Evolutionary conservation across 345 rosid genomes (phyloP).

Genomic region (Hibiscus trionum): DNA sequence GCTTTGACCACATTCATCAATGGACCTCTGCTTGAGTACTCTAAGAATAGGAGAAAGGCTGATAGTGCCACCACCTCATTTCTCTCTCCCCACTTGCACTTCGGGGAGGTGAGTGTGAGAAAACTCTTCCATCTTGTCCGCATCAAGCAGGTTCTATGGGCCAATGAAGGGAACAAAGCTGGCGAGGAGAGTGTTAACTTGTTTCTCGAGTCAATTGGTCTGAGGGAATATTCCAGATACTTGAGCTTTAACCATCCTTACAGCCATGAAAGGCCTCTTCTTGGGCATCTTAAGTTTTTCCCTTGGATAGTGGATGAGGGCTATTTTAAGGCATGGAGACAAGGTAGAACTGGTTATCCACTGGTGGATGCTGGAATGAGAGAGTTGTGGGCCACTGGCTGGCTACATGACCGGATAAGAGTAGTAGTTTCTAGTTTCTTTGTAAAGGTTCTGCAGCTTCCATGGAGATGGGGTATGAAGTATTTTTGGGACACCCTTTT

Average conservation of each 20-base stretch:
- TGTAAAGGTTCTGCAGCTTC: slow-evolving; percentile 91
- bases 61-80: slow-evolving; percentile 96
- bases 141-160: slow-evolving; percentile 88
- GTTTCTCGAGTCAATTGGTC: slow-evolving; percentile 93
- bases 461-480: slow-evolving; percentile 99
- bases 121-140: slow-evolving; percentile 92
- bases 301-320: slow-evolving; percentile 87
- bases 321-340: slow-evolving; percentile 97
- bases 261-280: slow-evolving; percentile 89
- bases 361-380: slow-evolving; percentile 99
- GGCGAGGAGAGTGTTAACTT: slow-evolving; percentile 93
- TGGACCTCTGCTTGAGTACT: slow-evolving; percentile 83
- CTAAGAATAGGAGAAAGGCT: slow-evolving; percentile 81
- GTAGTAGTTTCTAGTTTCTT: slow-evolving; percentile 97
- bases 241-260: slow-evolving; percentile 90
- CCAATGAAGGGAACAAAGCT: slow-evolving; percentile 82
- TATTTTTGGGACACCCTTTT: slow-evolving; percentile 97
- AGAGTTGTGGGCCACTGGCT: slow-evolving; percentile 96
- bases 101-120: slow-evolving; percentile 95
- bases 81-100: slow-evolving; percentile 95
- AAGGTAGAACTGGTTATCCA: slow-evolving; percentile 97
- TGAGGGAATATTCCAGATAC: slow-evolving; percentile 90
- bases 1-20: slow-evolving; percentile 80
- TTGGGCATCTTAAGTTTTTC: slow-evolving; percentile 87
- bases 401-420: slow-evolving; percentile 94